Conservation (phyloP, 2,329 filamentous ascomycete genomes). For the Clonostachys solani region DNA sequence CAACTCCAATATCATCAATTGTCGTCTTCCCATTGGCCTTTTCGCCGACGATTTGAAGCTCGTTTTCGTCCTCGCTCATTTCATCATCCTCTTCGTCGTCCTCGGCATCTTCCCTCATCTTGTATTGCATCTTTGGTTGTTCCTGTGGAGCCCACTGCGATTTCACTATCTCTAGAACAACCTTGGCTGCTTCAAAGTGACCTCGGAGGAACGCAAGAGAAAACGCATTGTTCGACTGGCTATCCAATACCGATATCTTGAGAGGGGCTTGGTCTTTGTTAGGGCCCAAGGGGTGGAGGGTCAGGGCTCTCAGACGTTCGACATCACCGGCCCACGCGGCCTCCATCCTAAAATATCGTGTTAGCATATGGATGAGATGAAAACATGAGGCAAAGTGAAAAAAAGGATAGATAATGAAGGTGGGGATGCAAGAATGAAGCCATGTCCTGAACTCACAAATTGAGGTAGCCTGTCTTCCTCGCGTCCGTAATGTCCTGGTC, state of each 20-base stretch:
- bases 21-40: slow-evolving; percentile 66
- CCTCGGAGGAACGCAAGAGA: slow-evolving; percentile 63
- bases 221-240: slow-evolving; percentile 52
- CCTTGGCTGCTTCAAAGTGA: slow-evolving; percentile 58
- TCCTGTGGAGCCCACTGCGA: slow-evolving; percentile 62
- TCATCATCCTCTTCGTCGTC: slow-evolving; percentile 27
- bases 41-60: slow-evolving; percentile 43
- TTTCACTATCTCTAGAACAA: slow-evolving; percentile 65
- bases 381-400: not conserved
- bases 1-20: slow-evolving; percentile 71
- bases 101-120: slow-evolving; percentile 29
- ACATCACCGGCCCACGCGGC: slow-evolving; percentile 69
- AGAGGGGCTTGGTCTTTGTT: slow-evolving; percentile 54
- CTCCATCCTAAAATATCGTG: slow-evolving; percentile 47
- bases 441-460: slow-evolving; percentile 43
- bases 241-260: slow-evolving; percentile 56
- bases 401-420: too few relatives aligned
- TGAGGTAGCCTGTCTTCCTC: slow-evolving; percentile 54
- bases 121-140: slow-evolving; percentile 45
- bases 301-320: slow-evolving; percentile 59
- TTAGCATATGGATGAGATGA: not conserved
- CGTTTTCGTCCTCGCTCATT: slow-evolving; percentile 23
- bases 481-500: slow-evolving; percentile 51
- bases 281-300: slow-evolving; percentile 53
- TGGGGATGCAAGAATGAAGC: too few relatives aligned